Evolutionary conservation across 352 stramenopile genomes (phyloP).

Genomic region (Labyrinthula sp.): DNA sequence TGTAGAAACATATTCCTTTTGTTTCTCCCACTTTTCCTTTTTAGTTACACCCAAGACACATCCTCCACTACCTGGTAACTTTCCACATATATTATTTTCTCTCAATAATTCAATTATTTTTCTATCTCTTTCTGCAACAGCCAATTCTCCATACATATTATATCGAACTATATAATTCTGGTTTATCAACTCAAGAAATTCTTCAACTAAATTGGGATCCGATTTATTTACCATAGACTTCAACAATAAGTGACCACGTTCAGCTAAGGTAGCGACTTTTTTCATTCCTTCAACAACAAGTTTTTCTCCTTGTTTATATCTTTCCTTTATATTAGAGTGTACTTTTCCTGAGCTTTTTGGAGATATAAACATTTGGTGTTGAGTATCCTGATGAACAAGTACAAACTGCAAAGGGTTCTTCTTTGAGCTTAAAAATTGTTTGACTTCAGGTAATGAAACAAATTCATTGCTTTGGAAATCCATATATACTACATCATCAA

Average conservation of each 20-base stretch:
- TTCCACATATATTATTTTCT: constrained; percentile 24
- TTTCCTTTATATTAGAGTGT: constrained; percentile 37
- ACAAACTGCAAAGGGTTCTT: neutral
- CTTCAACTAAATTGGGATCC: constrained; percentile 1
- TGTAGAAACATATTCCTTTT: too few species aligned
- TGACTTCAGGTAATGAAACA: constrained; percentile 3
- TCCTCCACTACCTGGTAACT: constrained; percentile 36
- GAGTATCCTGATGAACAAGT: constrained; percentile 1
- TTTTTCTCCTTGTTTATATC: constrained; percentile 32
- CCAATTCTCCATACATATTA: constrained; percentile 34
- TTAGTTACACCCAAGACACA: constrained; percentile 32
- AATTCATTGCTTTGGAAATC: constrained; percentile 36
- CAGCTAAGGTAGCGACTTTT: constrained; percentile 28
- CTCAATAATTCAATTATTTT: constrained; percentile 34
- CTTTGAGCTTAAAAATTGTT: neutral
- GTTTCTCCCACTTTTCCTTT: too few species aligned
- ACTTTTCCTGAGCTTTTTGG: constrained; percentile 35
- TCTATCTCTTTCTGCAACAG: constrained; percentile 33
- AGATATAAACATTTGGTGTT: constrained; percentile 32
- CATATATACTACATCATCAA: constrained; percentile 38
- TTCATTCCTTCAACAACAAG: constrained; percentile 30
- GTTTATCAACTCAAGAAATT: constrained; percentile 33
- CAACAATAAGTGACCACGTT: constrained; percentile 15
- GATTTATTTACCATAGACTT: constrained; percentile 6
- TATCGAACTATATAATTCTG: constrained; percentile 35